Conservation (phyloP, 1,139 yeast genomes). For the Debaryomyces coudertii region DNA sequence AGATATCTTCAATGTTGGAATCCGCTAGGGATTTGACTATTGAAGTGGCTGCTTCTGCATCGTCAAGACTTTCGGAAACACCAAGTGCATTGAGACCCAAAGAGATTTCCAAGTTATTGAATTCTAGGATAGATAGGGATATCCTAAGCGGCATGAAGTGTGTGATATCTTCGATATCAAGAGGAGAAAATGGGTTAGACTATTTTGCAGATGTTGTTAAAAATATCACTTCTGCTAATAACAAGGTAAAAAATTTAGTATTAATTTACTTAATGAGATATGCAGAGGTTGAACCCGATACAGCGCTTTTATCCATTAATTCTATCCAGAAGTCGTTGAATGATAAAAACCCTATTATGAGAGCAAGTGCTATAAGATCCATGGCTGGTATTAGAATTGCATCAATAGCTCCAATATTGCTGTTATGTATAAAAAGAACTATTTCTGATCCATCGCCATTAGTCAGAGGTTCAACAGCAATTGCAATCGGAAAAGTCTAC, state of each 20-base stretch:
- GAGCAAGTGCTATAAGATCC: conserved; percentile 78
- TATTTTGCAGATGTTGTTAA: conserved; percentile 89
- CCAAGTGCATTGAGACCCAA: conserved; percentile 56
- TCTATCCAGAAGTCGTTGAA: conserved; percentile 83
- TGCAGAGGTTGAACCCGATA: conserved; percentile 85
- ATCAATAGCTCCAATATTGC: conserved; percentile 77
- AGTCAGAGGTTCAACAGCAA: conserved; percentile 81
- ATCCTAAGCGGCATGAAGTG: conserved; percentile 75
- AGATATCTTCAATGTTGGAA: conserved; percentile 58
- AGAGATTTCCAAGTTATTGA: conserved; percentile 67
- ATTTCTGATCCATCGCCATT: conserved; percentile 71
- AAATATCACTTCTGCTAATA: conserved; percentile 73
- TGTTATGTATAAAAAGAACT: conserved; percentile 72
- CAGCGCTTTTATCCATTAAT: conserved; percentile 85
- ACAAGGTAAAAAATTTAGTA: conserved; percentile 75
- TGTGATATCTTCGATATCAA: conserved; percentile 65
- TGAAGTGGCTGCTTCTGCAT: conserved; percentile 82
- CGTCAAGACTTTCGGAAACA: conserved; percentile 64
- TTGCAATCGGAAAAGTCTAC: conserved; percentile 71
- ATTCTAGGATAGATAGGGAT: conserved; percentile 73
- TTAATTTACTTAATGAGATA: conserved; percentile 74
- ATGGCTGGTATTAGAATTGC: conserved; percentile 80
- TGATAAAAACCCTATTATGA: conserved; percentile 66
- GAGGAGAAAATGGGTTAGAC: conserved; percentile 62
- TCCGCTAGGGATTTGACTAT: conserved; percentile 79